These are phyloP conservation scores for Laetiporus sulphureus DNA, from an alignment of 1,284 basidiomycete genomes.

Conservation along the genomic window DNA sequence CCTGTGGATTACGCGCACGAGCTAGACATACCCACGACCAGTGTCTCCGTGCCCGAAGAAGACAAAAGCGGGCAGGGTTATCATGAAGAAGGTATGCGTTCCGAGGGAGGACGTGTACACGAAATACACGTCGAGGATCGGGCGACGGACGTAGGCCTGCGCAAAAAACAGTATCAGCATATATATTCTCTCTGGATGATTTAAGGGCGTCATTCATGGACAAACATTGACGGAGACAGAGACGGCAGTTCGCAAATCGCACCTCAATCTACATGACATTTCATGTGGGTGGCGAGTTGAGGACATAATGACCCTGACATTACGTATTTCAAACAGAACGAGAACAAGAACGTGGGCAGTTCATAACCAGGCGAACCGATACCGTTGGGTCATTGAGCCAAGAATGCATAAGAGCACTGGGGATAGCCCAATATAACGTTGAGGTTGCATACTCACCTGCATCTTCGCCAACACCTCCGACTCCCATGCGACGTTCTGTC, in stretches of 20 bases:
- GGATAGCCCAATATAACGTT: not conserved
- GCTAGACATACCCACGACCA: conserved; percentile 71
- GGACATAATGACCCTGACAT: no score
- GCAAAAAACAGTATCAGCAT: no score
- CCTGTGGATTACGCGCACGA: no score
- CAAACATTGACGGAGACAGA: no score
- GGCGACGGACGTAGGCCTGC: conserved; percentile 54
- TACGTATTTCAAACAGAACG: no score
- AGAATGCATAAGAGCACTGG: not conserved
- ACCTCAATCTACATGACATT: no score
- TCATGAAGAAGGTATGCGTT: conserved; percentile 95
- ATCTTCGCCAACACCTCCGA: conserved; percentile 60
- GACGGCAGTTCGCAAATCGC: no score
- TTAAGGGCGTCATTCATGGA: no score
- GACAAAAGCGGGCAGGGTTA: conserved; percentile 78
- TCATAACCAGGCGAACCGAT: no score
- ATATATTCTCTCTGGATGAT: no score
- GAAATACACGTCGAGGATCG: conserved; percentile 82
- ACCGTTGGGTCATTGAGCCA: no score
- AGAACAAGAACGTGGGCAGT: not conserved
- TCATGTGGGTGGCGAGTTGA: no score
- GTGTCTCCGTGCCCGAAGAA: conserved; percentile 78
- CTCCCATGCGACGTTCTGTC: conserved; percentile 57
- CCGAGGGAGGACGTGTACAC: conserved; percentile 87
- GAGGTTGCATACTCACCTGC: conserved; percentile 45